Evolutionary conservation across 768 basidiomycete genomes (phyloP).

Genomic region (Boletus pseudopeckii): DNA sequence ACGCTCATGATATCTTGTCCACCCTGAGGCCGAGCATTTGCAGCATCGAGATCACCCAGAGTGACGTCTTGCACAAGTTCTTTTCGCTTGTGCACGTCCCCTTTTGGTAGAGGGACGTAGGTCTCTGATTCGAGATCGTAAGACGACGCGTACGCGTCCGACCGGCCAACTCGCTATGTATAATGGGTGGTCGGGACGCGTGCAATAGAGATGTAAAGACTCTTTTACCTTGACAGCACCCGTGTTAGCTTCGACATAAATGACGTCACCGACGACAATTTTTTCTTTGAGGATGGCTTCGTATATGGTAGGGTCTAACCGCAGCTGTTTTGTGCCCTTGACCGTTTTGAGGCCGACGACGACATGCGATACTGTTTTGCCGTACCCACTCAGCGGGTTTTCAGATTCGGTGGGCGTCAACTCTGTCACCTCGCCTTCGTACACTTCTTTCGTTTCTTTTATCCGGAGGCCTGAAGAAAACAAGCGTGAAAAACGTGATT

Average conservation of each 20-base stretch:
- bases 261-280: constrained; percentile 93
- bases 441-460: constrained; percentile 99
- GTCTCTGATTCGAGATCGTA: constrained; percentile 98
- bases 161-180: constrained; percentile 84
- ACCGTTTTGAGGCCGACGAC: constrained; percentile 93
- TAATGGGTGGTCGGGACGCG: neutral
- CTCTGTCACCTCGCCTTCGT: constrained; percentile 98
- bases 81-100: constrained; percentile 93
- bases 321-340: constrained; percentile 89
- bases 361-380: constrained; percentile 98
- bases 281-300: constrained; percentile 97
- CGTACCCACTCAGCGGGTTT: constrained; percentile 95
- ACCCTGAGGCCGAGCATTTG: constrained; percentile 93
- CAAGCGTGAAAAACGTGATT: neutral
- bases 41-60: constrained; percentile 91
- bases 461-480: constrained; percentile 70
- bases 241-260: constrained; percentile 91
- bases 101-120: constrained; percentile 96
- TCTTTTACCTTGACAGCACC: constrained; percentile 85
- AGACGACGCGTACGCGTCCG: constrained; percentile 95
- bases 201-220: neutral
- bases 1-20: constrained; percentile 99
- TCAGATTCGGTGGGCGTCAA: constrained; percentile 94
- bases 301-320: constrained; percentile 93
- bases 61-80: constrained; percentile 95